Evolutionary conservation across 768 basidiomycete genomes (phyloP).

Genomic region (Crassisporium funariophilum): DNA sequence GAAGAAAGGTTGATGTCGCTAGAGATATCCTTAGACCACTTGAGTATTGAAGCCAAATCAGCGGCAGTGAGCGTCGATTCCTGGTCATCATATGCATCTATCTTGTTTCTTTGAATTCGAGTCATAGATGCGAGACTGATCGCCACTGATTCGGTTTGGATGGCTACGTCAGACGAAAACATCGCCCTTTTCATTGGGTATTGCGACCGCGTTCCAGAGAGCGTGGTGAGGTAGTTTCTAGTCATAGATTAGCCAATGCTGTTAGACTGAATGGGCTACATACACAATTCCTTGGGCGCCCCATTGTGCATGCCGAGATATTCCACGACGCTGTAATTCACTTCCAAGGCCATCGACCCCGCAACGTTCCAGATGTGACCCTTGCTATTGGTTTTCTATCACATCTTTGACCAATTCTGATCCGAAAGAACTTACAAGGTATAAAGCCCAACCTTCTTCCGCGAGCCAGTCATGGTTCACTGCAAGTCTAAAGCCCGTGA

Average conservation of each 20-base stretch:
- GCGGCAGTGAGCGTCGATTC: constrained; percentile 60
- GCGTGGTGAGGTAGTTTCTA: constrained; percentile 53
- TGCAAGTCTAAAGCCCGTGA: constrained; percentile 44
- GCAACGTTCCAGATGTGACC: constrained; percentile 64
- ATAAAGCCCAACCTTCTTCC: constrained; percentile 73
- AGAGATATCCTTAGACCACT: constrained; percentile 76
- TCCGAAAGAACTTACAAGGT: constrained; percentile 45
- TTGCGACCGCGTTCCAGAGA: constrained; percentile 46
- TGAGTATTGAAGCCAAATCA: constrained; percentile 68
- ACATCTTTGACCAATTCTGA: no score
- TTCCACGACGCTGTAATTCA: constrained; percentile 68
- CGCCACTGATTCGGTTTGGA: constrained; percentile 56
- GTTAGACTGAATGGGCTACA: constrained; percentile 21
- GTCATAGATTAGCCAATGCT: neutral
- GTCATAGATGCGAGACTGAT: constrained; percentile 26
- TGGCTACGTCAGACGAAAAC: constrained; percentile 61
- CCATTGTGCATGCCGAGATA: constrained; percentile 69
- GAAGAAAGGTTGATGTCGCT: constrained; percentile 71
- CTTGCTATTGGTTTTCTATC: constrained; percentile 58
- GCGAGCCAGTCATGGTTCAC: constrained; percentile 70
- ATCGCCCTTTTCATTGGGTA: constrained; percentile 54
- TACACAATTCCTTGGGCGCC: constrained; percentile 75
- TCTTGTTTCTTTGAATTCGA: constrained; percentile 30
- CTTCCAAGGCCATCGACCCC: constrained; percentile 67
- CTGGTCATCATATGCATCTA: constrained; percentile 49